Percentiles rank a stretch among this genome's conserved stretches.
Conservation (phyloP, 1,284 basidiomycete species). For the Boletus semigastroideus region DNA sequence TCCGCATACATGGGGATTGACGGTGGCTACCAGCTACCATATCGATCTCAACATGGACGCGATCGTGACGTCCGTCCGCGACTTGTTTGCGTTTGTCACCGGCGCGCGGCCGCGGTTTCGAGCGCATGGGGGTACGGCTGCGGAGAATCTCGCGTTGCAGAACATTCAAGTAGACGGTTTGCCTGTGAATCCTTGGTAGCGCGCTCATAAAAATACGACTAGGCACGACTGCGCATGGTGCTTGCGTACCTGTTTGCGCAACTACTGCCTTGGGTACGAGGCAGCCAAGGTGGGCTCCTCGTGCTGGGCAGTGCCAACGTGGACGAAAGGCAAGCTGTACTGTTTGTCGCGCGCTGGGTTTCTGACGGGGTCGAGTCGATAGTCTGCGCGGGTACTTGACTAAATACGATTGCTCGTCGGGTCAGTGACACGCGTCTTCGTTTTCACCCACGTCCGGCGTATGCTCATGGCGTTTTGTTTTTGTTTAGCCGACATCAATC, state of each 20-base stretch:
- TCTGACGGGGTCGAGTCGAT: background rate
- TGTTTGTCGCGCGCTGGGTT: background rate
- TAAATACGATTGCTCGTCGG: slow-evolving; percentile 94
- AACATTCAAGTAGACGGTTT: slow-evolving; percentile 78
- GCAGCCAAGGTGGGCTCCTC: slow-evolving; percentile 81
- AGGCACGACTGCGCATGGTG: slow-evolving; percentile 94
- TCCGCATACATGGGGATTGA: slow-evolving; percentile 9
- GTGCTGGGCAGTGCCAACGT: slow-evolving; percentile 98
- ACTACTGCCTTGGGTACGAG: slow-evolving; percentile 90
- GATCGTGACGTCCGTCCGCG: slow-evolving; percentile 77
- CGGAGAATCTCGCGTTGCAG: slow-evolving; percentile 95
- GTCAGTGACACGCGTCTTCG: slow-evolving; percentile 36
- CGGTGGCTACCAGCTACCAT: slow-evolving; percentile 68
- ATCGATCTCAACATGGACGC: slow-evolving; percentile 96
- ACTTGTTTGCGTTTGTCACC: slow-evolving; percentile 85
- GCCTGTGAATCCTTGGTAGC: background rate
- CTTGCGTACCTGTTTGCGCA: slow-evolving; percentile 98
- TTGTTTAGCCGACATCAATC: slow-evolving; percentile 88
- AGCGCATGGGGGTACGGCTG: slow-evolving; percentile 82
- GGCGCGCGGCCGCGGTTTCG: slow-evolving; percentile 82
- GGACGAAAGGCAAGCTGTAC: slow-evolving; percentile 78
- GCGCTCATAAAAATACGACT: background rate
- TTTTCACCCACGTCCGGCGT: background rate
- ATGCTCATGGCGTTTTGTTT: slow-evolving; percentile 5
- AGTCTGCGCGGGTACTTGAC: slow-evolving; percentile 96